These are phyloP conservation scores for Fusarium illudens DNA, from an alignment of 2,329 filamentous ascomycete genomes.

Conservation along the genomic window DNA sequence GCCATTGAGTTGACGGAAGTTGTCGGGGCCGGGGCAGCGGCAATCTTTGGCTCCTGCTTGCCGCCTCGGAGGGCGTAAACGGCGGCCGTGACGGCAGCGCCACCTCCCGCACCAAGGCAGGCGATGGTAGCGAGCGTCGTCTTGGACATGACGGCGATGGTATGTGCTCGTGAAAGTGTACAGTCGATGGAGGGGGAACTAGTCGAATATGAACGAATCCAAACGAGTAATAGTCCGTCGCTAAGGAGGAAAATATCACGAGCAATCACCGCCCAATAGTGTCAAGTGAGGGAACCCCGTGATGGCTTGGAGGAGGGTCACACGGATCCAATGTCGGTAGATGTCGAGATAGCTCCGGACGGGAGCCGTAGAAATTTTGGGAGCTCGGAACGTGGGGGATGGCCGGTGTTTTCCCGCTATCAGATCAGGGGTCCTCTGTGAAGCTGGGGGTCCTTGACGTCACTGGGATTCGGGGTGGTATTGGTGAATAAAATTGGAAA, in stretches of 20 bases:
- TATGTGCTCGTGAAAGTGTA: background rate
- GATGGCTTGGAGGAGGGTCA: constrained; percentile 26
- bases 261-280: constrained; percentile 23
- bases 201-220: background rate
- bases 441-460: constrained; percentile 18
- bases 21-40: constrained; percentile 46
- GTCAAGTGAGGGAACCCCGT: constrained; percentile 25
- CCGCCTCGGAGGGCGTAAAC: constrained; percentile 68
- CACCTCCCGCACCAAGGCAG: constrained; percentile 77
- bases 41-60: constrained; percentile 49
- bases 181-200: background rate
- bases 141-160: constrained; percentile 73
- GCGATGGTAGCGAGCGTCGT: constrained; percentile 78
- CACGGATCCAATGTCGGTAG: constrained; percentile 9
- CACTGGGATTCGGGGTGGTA: constrained; percentile 3
- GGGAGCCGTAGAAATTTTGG: constrained; percentile 26
- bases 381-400: constrained; percentile 35
- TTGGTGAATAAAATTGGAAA: background rate
- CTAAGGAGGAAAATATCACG: constrained; percentile 9
- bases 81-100: constrained; percentile 76
- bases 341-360: constrained; percentile 12
- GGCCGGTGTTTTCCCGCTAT: constrained; percentile 32
- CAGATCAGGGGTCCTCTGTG: constrained; percentile 19
- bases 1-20: constrained; percentile 43
- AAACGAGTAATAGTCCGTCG: background rate